These are phyloP conservation scores for Podila epicladia DNA, from an alignment of 192 early-diverging fungal genomes.

Conservation along the genomic window DNA sequence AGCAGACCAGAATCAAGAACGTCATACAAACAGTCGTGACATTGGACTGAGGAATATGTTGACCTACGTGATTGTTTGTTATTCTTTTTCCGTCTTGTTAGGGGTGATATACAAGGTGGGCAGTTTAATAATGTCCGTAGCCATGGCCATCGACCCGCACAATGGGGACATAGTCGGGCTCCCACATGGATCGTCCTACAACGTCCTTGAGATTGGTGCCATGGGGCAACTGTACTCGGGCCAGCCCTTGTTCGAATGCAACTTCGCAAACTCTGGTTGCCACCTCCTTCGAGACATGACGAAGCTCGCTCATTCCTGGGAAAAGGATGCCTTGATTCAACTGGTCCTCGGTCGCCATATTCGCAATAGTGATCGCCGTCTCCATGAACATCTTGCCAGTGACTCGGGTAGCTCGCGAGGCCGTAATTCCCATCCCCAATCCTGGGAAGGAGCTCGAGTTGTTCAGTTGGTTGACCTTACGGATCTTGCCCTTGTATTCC, in stretches of 20 bases:
- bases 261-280: constrained; percentile 62
- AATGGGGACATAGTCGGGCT: constrained; percentile 58
- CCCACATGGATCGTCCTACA: constrained; percentile 62
- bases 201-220: constrained; percentile 56
- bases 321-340: constrained; percentile 59
- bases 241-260: constrained; percentile 59
- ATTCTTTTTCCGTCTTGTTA: too few relatives aligned
- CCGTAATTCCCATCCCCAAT: constrained; percentile 63
- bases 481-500: constrained; percentile 52
- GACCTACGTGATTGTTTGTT: too few relatives aligned
- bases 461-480: constrained; percentile 62
- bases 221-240: constrained; percentile 51
- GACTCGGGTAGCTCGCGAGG: constrained; percentile 58
- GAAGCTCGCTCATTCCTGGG: constrained; percentile 58
- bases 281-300: constrained; percentile 56
- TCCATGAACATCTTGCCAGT: constrained; percentile 65
- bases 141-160: constrained; percentile 38
- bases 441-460: constrained; percentile 66
- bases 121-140: neutral
- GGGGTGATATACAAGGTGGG: too few relatives aligned
- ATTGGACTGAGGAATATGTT: too few relatives aligned
- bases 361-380: constrained; percentile 60
- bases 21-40: too few relatives aligned
- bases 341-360: constrained; percentile 59
- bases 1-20: too few relatives aligned